Base-by-base conservation (phyloP, 208 protist genomes). In the Leishmania major region DNA sequence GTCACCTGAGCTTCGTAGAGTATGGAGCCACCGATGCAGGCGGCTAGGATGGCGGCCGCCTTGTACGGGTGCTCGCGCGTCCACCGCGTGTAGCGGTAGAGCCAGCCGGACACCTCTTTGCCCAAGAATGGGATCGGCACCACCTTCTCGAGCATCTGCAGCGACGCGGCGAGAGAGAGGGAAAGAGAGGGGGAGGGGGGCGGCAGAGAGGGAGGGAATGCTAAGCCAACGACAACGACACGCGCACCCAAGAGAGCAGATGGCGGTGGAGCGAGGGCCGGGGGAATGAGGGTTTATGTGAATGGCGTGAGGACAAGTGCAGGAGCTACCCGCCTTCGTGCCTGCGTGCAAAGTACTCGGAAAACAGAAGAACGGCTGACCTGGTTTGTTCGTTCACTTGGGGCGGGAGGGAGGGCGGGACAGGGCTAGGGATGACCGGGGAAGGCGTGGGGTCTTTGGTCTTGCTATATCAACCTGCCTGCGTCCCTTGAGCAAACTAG, bases 81-180 rank as follows among this genome's bases (percentile, higher is more conserved):
- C 88, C 92, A 91, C n/a, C 89, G 87, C 17, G 90, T 93, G 31
- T 92, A 95, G 70, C 94, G 90, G 79, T 97, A 97, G 6, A 97
- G 84, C 92, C 94, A 97, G 8, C 87, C 83, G 4, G 94, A 97
- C 19, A 95, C 91, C 69, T 95, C 92, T 43, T 87, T 89, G 31
- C 94, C 92, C 11, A 95, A 81, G 77, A 97, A 95, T 6, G 94
- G 94, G 75, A 97, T 93, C 1, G 94, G 92, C 53, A 97, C 91
- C 25, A 95, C 92, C 74, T 97, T 97, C 69, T 97, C 94, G 70
- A 87, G 87, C 94, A 97, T 97, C 51, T 31, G 73, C 40, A 62
- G 51, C 28, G 51, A 40, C 8, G 47, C 10, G 5, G 51, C n/a
- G 49, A 5, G 31, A n/a, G 35, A 3, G 31, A 5, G 31, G 7